A percentile compares a stretch with the other conserved stretches of the same genome.
phyloP scores from a whole-genome alignment of 1,284 basidiomycete genomes.

The Papiliotrema nemorosa region DNA sequence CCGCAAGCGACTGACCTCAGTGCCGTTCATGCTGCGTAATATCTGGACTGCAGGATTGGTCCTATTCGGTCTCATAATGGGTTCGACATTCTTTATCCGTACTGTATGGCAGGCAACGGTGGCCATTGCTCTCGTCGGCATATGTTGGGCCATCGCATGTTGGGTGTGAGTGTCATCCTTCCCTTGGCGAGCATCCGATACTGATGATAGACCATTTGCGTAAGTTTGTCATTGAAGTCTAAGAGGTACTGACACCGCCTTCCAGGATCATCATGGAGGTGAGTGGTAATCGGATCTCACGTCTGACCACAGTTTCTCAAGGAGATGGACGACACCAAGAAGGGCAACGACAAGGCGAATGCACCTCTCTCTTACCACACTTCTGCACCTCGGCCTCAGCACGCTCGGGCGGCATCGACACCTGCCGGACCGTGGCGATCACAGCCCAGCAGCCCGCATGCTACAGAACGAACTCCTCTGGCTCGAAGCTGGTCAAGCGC shows the following conservation, averaged over 20 bases:
- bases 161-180: conserved; percentile 59
- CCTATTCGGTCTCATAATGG: conserved; percentile 70
- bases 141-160: conserved; percentile 91
- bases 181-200: neutral
- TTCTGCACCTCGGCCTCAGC: conserved; percentile 44
- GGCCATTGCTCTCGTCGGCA: conserved; percentile 77
- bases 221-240: conserved; percentile 13
- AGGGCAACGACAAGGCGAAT: neutral
- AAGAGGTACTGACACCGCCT: conserved; percentile 47
- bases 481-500: conserved; percentile 65
- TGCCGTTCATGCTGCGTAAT: conserved; percentile 83
- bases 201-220: conserved; percentile 36
- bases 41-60: conserved; percentile 85
- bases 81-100: conserved; percentile 76
- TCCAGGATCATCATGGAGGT: conserved; percentile 93
- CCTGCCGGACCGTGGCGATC: conserved; percentile 42
- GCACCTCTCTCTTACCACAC: neutral
- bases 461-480: conserved; percentile 59
- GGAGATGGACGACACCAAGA: conserved; percentile 57
- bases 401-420: conserved; percentile 54
- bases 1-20: conserved; percentile 20
- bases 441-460: conserved; percentile 25
- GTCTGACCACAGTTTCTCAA: conserved; percentile 63
- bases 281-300: conserved; percentile 18
- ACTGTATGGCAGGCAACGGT: conserved; percentile 70